These are phyloP conservation scores for Chamaecyparis obtusa DNA, from an alignment of 75 land plant genomes.

Conservation along the genomic window DNA sequence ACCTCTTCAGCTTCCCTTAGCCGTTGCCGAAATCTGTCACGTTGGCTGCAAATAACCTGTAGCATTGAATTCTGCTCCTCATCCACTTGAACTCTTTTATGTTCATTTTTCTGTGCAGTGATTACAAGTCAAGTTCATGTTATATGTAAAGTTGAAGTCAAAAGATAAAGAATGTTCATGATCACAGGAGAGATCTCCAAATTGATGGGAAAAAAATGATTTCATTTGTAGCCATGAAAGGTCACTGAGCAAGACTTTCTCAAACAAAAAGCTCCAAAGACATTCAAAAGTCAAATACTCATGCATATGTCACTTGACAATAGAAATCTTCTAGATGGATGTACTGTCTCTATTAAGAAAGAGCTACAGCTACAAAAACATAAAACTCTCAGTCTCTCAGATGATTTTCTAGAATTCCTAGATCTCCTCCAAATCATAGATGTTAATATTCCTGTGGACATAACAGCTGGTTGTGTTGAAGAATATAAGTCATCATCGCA, in stretches of 20 bases:
- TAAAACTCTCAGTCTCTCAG: too few relatives aligned
- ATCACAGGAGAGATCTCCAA: neutral
- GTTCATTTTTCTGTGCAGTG: conserved; percentile 40
- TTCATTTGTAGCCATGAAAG: neutral
- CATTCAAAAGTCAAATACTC: neutral
- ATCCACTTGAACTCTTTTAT: conserved; percentile 45
- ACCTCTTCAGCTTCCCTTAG: conserved; percentile 96
- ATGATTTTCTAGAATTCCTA: too few relatives aligned
- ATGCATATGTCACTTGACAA: neutral
- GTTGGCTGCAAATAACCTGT: conserved; percentile 91
- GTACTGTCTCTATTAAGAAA: too few relatives aligned
- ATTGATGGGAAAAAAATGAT: neutral
- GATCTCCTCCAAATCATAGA: too few relatives aligned
- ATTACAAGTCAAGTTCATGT: conserved; percentile 2
- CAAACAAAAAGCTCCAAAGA: neutral
- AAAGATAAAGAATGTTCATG: neutral
- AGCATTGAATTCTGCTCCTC: conserved; percentile 98
- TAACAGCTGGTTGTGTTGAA: too few relatives aligned
- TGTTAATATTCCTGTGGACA: too few relatives aligned
- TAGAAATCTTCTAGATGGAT: neutral
- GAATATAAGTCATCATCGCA: too few relatives aligned
- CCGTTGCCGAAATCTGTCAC: conserved; percentile 91
- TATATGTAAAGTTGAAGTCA: neutral
- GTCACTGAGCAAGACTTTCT: neutral
- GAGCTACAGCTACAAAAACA: too few relatives aligned